Percentiles rank a stretch among this genome's conserved stretches.
Conservation (phyloP, 176 grass and related monocot species). For the Luzula sylvatica region DNA sequence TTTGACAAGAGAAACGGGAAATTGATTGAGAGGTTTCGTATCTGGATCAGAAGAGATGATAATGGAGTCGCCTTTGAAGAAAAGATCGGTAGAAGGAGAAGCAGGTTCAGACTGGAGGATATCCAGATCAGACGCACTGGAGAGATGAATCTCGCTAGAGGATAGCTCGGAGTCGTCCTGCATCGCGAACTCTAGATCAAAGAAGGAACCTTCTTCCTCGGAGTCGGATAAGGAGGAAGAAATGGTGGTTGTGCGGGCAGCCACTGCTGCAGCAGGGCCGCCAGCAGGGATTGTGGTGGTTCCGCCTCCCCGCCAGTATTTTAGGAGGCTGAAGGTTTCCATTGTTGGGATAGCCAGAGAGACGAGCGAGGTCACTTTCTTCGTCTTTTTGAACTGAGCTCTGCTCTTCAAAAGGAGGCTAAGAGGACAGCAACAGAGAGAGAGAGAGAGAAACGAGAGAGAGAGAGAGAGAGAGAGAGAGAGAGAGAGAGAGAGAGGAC, state of each 20-base stretch:
- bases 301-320: constrained; percentile 60
- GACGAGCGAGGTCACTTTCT: background rate
- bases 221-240: constrained; percentile 20
- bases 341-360: constrained; percentile 27
- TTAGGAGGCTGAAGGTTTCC: constrained; percentile 88
- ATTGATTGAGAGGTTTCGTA: background rate
- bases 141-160: constrained; percentile 38
- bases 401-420: background rate
- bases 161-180: constrained; percentile 46
- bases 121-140: constrained; percentile 25
- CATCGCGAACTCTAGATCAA: constrained; percentile 91
- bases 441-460: background rate
- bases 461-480: background rate
- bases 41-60: constrained; percentile 18
- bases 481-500: constrained; percentile 10
- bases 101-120: constrained; percentile 11
- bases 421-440: no score
- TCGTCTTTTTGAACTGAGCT: background rate
- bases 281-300: constrained; percentile 12
- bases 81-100: constrained; percentile 26
- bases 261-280: constrained; percentile 7
- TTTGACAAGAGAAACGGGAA: constrained; percentile 37
- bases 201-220: constrained; percentile 81
- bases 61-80: constrained; percentile 29
- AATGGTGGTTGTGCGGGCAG: constrained; percentile 23